Conservation (phyloP, 1,284 basidiomycete species). For the Trichosporon ovoides region DNA sequence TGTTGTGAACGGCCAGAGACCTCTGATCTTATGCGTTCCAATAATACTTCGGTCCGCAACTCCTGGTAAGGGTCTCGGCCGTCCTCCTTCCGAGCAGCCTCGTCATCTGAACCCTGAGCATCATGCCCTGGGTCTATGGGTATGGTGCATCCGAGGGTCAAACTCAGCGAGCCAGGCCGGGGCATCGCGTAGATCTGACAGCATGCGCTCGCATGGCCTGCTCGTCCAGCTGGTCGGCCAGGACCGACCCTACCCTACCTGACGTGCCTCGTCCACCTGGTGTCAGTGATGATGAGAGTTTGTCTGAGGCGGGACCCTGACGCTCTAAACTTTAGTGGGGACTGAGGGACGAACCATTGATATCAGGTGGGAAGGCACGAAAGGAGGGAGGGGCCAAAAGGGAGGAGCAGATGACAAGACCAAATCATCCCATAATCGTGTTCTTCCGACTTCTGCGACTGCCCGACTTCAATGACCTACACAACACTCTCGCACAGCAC, state of each 20-base stretch:
- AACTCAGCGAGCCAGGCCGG: neutral
- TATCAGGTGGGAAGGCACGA: slow-evolving; percentile 7
- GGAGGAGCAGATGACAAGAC: neutral
- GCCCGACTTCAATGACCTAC: neutral
- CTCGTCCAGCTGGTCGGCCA: neutral
- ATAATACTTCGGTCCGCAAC: slow-evolving; percentile 5
- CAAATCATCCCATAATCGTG: slow-evolving; percentile 2
- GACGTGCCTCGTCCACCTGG: neutral
- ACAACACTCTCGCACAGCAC: neutral
- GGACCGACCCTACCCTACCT: neutral
- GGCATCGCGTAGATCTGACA: neutral
- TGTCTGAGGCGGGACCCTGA: neutral
- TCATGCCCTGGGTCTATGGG: neutral
- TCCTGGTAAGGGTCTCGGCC: neutral
- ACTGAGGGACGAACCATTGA: neutral
- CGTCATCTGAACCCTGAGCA: neutral
- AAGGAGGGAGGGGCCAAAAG: neutral
- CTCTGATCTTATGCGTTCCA: neutral
- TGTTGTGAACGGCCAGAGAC: neutral
- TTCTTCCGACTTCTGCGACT: slow-evolving; percentile 1
- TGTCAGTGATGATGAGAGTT: neutral
- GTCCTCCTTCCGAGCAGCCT: neutral
- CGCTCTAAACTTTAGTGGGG: neutral
- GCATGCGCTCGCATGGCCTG: neutral
- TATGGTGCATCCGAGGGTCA: neutral